Evolutionary conservation across 305 asterid genomes (phyloP).

Genomic region (Fraxinus paxiana): DNA sequence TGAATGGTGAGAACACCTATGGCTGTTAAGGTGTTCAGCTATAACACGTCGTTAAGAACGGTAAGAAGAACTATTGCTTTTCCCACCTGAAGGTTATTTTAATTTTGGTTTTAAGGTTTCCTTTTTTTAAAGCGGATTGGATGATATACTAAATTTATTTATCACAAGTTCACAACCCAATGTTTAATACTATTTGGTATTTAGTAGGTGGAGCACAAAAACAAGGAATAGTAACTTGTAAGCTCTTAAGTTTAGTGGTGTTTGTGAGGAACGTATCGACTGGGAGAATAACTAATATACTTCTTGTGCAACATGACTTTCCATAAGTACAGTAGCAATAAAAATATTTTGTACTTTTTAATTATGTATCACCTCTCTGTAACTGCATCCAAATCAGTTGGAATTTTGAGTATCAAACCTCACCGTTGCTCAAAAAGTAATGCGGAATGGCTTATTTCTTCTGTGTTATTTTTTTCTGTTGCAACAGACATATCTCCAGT

Average conservation of each 20-base stretch:
- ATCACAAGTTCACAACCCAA: background rate
- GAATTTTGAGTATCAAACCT: background rate
- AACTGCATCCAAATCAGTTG: background rate
- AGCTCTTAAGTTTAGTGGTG: background rate
- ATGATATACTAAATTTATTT: background rate
- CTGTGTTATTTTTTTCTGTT: constrained; percentile 20
- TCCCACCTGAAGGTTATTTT: background rate
- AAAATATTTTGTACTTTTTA: background rate
- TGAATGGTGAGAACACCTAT: background rate
- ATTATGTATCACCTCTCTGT: background rate
- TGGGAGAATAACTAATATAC: background rate
- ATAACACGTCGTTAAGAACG: background rate
- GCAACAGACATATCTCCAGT: constrained; percentile 92
- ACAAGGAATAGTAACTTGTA: background rate
- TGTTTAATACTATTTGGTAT: background rate
- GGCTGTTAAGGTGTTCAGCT: background rate
- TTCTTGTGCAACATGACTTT: background rate
- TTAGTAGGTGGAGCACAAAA: background rate
- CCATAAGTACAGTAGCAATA: background rate
- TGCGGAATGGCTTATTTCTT: constrained; percentile 10
- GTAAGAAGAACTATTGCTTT: background rate
- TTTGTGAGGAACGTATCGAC: background rate
- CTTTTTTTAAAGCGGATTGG: background rate
- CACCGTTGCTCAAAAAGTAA: background rate
- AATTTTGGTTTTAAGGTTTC: background rate